Base-by-base conservation (phyloP, 306 rosid genomes). In the Vicia faba region DNA sequence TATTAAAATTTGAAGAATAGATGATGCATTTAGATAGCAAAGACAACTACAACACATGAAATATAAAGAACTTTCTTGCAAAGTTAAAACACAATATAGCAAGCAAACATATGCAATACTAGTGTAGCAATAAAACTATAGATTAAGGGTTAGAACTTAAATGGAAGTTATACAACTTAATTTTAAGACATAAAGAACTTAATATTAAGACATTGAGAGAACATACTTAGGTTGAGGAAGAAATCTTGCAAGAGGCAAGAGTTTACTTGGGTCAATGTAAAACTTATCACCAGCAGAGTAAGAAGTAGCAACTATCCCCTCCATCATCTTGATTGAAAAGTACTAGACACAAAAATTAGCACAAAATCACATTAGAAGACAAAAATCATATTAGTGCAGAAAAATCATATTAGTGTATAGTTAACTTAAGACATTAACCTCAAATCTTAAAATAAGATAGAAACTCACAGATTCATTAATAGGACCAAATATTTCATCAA, bases 221-320 rank as follows among this genome's bases (percentile, higher is more conserved):
- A 50, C 91, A 70, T 86, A 93, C 98, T 95, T 95, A 1, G 99
- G 97, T 71, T 85, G 97, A 4, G 97, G 81, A 76, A 95, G 99
- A 80, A 95, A 95, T 86, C 97, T 90, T 41, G 93, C 91, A 38
- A 95, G 95, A 16, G 97, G 99, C 77, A 90, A 81, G 43, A 90
- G 91, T 83, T 95, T 95, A 11, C 86, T 88, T 1, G 99, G 99
- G 73, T 95, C 96, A 48, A 95, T 86, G 46, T 73, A 95, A 77
- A 95, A 95, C 85, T 88, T 90, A 78, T 95, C 97, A 16, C 96
- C 99, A 0, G 84, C 13, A 4, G 88, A 3, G 77, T 90, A 95
- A 0, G 99, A 90, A 59, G 92, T 84, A 18, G 99, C 95, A 13
- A 95, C 91, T 66, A 95, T 86, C 49, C 99, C 99, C 79, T 95